Evolutionary conservation across 257 asterid genomes (phyloP).

Genomic region (Solanum ossicruentum): DNA sequence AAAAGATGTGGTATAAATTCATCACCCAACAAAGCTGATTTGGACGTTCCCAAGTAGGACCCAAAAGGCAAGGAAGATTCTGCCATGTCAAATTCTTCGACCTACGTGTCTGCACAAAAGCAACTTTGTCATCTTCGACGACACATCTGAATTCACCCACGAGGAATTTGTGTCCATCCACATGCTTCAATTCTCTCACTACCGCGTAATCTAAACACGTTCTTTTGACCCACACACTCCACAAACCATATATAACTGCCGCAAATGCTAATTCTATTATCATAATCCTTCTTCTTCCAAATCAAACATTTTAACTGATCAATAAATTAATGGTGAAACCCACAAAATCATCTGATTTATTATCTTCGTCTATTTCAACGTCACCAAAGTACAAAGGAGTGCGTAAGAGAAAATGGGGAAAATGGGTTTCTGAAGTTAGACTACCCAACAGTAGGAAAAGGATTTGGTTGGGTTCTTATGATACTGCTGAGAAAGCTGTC

Average conservation of each 20-base stretch:
- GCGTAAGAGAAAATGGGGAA: conserved; percentile 69
- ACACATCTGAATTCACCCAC: not conserved
- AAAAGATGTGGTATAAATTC: not conserved
- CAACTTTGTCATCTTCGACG: not conserved
- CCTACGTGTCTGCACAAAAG: not conserved
- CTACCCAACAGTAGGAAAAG: conserved; percentile 67
- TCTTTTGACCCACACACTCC: not conserved
- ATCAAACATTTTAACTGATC: not conserved
- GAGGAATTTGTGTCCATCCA: not conserved
- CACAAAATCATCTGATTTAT: not conserved
- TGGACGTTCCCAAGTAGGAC: not conserved
- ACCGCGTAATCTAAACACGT: not conserved
- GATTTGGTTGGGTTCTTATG: conserved; percentile 65
- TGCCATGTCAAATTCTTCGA: not conserved
- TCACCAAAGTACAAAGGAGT: conserved; percentile 44
- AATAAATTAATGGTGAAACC: not conserved
- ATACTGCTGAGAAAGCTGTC: conserved; percentile 60
- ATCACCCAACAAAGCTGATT: not conserved
- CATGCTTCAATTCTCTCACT: not conserved
- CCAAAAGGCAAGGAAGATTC: not conserved
- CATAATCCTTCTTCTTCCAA: too few species aligned
- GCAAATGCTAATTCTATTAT: not conserved
- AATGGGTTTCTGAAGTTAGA: conserved; percentile 60
- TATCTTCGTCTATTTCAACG: conserved; percentile 10
- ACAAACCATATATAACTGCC: not conserved